Evolutionary conservation across 495 filamentous ascomycete genomes (phyloP), one percentile per base, ranked within the genome.

Genomic region (Penicillium coprophilum): DNA sequence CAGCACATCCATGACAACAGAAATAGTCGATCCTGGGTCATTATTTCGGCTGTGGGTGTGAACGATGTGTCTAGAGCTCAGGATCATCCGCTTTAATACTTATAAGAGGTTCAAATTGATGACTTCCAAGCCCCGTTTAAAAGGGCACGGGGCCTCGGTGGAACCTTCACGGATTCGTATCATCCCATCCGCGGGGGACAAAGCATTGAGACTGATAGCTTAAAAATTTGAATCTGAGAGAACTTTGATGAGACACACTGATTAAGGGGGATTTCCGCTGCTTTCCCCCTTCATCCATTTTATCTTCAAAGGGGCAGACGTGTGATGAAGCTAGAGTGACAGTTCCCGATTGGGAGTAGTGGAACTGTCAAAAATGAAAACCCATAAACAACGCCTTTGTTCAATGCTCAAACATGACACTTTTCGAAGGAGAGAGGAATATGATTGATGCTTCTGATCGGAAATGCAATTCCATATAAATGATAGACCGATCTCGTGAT

Each of bases 101-200:
- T 55, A 40, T 23, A 31, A 40, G 53, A n/a, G 30, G 44, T 32
- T 10, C 43, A 44, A 32, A 48, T 19, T 45, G 3, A 39, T 34
- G 13, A 45, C 24, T 19, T 32, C 36, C 19, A 24, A 27, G n/a
- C 3, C 30, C 24, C n/a, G 12, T 45, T 27, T 19, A 23, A n/a
- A n/a, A 31, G 50, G 27, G 51, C 51, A 53, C 51, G 51, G 51
- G 39, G 39, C 28, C 12, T 53, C 3, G n/a, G 51, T 43, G 50
- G 30, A 53, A 53, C 40, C 23, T 36, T 36, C 8, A 44, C 24
- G 38, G 46, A 24, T 36, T 10, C 17, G 17, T 46, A 1, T 13
- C 9, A 15, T 27, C 24, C 24, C 24, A 27, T 46, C 24, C 24
- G 15, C 15, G 21, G 23, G 8, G 36, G 17, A 52, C 36, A 41